These are phyloP conservation scores for Larix sibirica DNA, from an alignment of 83 land plant species.

Conservation along the genomic window DNA sequence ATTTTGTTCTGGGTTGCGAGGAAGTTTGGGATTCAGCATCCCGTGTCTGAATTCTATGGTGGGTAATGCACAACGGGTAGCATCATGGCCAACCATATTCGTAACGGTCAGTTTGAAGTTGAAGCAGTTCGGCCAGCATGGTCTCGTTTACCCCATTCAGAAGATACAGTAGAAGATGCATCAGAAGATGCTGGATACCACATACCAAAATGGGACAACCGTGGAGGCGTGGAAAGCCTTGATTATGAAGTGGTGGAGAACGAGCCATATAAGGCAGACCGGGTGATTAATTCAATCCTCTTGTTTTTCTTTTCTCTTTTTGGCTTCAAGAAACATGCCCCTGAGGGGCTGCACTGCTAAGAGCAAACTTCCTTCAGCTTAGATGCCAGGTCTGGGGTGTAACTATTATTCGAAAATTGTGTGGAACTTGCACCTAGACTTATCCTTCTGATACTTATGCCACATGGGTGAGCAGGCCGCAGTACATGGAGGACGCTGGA, in stretches of 20 bases:
- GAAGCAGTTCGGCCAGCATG: conserved; percentile 56
- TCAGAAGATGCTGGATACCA: conserved; percentile 20
- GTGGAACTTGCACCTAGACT: background rate
- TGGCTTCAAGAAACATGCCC: background rate
- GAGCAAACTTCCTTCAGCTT: background rate
- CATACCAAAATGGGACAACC: conserved; percentile 10
- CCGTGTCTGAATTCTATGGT: background rate
- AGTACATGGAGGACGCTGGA: too few species aligned
- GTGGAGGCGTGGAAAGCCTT: conserved; percentile 67
- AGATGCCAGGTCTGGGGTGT: background rate
- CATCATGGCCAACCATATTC: conserved; percentile 49
- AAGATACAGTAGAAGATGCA: conserved; percentile 46
- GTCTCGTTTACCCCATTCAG: conserved; percentile 67
- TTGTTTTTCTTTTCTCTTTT: background rate
- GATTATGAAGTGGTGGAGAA: conserved; percentile 98
- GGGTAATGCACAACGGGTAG: background rate
- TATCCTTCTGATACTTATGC: background rate
- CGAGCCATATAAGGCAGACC: conserved; percentile 84
- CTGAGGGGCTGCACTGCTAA: background rate
- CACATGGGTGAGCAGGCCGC: too few species aligned
- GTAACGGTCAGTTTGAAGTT: conserved; percentile 37
- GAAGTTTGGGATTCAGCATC: background rate
- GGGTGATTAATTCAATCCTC: conserved; percentile 42
- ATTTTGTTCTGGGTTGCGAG: background rate
- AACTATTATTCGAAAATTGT: background rate